Base-by-base conservation (phyloP, 2,329 filamentous ascomycete genomes). In the Colletotrichum noveboracense region DNA sequence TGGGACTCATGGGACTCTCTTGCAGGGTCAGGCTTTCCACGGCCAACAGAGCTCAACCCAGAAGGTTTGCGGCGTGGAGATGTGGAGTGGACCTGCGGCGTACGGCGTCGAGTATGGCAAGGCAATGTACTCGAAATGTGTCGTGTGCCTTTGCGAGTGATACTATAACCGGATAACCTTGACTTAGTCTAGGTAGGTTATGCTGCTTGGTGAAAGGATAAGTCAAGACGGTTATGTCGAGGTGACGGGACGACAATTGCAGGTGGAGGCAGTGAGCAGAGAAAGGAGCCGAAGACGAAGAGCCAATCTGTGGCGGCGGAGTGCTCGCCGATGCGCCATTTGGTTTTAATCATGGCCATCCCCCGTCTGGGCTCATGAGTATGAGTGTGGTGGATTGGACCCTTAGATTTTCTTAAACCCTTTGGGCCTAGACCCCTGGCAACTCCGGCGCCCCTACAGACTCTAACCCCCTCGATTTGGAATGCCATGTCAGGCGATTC, bases 391-490 rank as follows among this genome's bases (percentile, higher is more conserved):
- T 38, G 38, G 43, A 64, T 64, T 72, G 69, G 73, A 75, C 73
- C 73, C 73, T 75, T 62, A 75, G 56, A 72, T 64, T 64, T 75
- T 65, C 32, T 60, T 38, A 26, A 67, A 48, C 62, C 48, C 38
- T 62, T 34, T 32, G 38, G 62, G 73, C 21, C 62, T 62, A 55
- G 62, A 55, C 62, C 38, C 61, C 52, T 26, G 30, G n/a, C n/a
- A 32, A 26, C 32, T 36, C 68, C 48, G 28, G 26, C 26, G 34
- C 32, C 66, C 66, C 66, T 68, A 66, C 14, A 52, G 18, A 32
- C 14, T 32, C n/a, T 21, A 14, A 7, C 34, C 38, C 28, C 52
- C 69, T 62, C 38, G n/a, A 72, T 75, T 62, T 62, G 38, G 62
- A 75, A 66, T 58, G 72, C 55, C n/a, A 62, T 56, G 10, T 61